Evolutionary conservation across 1,139 yeast genomes (phyloP), one percentile per base, ranked within the genome.

Genomic region (Casaregolazyma lundiana): DNA sequence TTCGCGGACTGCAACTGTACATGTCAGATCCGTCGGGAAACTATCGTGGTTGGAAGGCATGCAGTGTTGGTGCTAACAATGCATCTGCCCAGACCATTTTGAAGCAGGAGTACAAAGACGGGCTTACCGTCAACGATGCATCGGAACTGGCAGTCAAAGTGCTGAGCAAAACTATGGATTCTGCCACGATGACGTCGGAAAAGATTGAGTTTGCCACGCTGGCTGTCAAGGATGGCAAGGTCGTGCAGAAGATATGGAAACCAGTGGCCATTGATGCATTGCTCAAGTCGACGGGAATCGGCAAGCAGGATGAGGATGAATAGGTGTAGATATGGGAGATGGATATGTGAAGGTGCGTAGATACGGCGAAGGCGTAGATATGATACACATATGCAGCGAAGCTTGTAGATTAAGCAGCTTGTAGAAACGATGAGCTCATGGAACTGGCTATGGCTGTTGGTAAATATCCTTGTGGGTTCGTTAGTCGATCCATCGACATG

Each of bases 11-110:
- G 73, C 98, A 94, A 68, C 75, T 94, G 57, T 94, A 84, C 69
- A 90, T 96, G 16, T 85, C 96, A 17, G 92, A 94, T 64, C 99
- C 99, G 11, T 85, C 96, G 0, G 99, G 99, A 32, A 94, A 94
- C 69, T 94, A 89, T 65, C 81, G 95, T 34, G 98, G 98, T 21
- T 94, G 99, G 99, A 89, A 86, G 67, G 98, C 98, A 39, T 90
- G 97, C 37, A 79, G 90, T 59, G 92, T 92, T 53, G 99, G 99
- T 36, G 96, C 97, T 48, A 94, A 92, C 69, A 90, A 88, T 55
- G 80, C 96, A 4, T 90, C 96, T 38, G 97, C 97, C 1, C 98
- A 94, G 70, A 90, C 98, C 1, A 72, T 94, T 55, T 75, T 94
- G 63, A 94, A 92, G 69, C 95, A 90, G 70, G 98, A 94, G 62